Evolutionary conservation across 2,329 filamentous ascomycete species (phyloP).

Genomic region (Fusarium abutilonis): DNA sequence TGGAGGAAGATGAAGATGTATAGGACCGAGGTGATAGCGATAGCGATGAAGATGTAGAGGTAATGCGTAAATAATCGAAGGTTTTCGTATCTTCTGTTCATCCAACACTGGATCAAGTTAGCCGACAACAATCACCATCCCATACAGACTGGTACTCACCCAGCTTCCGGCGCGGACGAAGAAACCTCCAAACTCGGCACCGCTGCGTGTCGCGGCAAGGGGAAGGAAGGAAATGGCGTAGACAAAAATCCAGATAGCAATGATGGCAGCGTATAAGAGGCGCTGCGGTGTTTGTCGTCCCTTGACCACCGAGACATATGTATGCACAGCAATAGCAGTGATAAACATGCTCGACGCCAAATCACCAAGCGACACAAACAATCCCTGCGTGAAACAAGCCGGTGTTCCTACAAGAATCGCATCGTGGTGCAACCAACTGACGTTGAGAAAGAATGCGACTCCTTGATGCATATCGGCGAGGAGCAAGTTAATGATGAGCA

Average conservation of each 20-base stretch:
- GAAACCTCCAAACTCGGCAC: slow-evolving; percentile 55
- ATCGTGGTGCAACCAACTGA: slow-evolving; percentile 65
- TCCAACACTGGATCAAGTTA: slow-evolving; percentile 65
- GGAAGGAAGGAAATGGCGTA: slow-evolving; percentile 66
- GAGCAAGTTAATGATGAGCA: slow-evolving; percentile 75
- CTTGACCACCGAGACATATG: slow-evolving; percentile 69
- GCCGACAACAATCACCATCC: not conserved
- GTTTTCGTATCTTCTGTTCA: slow-evolving; percentile 62
- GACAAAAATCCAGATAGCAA: slow-evolving; percentile 66
- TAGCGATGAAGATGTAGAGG: slow-evolving; percentile 66
- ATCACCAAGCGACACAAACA: slow-evolving; percentile 73
- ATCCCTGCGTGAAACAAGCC: slow-evolving; percentile 72
- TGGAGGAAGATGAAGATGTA: slow-evolving; percentile 56
- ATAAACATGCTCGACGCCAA: slow-evolving; percentile 74
- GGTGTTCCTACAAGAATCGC: slow-evolving; percentile 62
- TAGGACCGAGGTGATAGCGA: slow-evolving; percentile 52
- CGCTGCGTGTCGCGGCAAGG: slow-evolving; percentile 55
- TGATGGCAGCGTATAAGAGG: slow-evolving; percentile 61
- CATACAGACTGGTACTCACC: slow-evolving; percentile 51
- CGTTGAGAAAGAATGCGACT: slow-evolving; percentile 70
- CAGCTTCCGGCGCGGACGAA: slow-evolving; percentile 74
- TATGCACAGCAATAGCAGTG: slow-evolving; percentile 71
- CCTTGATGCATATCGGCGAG: slow-evolving; percentile 74
- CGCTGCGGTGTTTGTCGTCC: slow-evolving; percentile 62
- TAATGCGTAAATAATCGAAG: slow-evolving; percentile 71